phyloP scores from a whole-genome alignment of 805 yeast species.

The Schwanniomyces vanrijiae region DNA sequence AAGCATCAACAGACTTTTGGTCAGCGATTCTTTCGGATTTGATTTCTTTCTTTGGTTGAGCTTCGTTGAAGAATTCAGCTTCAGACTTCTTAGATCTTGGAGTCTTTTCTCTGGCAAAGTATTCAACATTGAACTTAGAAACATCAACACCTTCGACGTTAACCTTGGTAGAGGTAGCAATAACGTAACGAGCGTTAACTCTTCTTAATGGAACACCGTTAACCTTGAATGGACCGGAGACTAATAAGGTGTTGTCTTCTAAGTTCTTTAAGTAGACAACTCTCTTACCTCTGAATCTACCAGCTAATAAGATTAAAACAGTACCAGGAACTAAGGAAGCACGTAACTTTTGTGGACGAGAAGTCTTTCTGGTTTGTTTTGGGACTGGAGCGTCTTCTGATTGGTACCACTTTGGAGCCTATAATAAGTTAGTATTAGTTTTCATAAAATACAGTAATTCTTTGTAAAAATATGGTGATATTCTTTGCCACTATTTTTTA shows the following conservation, averaged over 20 bases:
- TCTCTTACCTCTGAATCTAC: conserved; percentile 99
- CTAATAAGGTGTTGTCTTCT: conserved; percentile 97
- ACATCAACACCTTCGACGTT: conserved; percentile 77
- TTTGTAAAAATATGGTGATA: background rate
- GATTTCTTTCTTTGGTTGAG: conserved; percentile 76
- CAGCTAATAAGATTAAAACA: conserved; percentile 95
- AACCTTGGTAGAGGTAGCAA: conserved; percentile 96
- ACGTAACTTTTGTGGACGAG: conserved; percentile 93
- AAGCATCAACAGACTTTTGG: conserved; percentile 94
- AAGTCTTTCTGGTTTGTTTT: conserved; percentile 86
- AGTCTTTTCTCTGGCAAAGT: conserved; percentile 95
- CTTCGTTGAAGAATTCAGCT: conserved; percentile 86
- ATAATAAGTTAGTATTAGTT: conserved; percentile 5
- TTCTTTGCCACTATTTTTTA: background rate
- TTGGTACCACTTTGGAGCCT: conserved; percentile 92
- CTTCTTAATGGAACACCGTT: conserved; percentile 99
- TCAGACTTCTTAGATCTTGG: conserved; percentile 82
- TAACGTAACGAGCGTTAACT: conserved; percentile 97
- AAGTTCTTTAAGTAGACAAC: conserved; percentile 95
- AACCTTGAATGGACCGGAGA: conserved; percentile 98
- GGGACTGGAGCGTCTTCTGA: conserved; percentile 87
- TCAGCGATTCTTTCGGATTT: conserved; percentile 93
- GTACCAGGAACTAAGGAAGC: conserved; percentile 97
- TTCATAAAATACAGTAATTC: background rate
- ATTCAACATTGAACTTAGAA: conserved; percentile 87